Conservation (phyloP, 2,329 filamentous ascomycete species). For the Monilinia fructigena region DNA sequence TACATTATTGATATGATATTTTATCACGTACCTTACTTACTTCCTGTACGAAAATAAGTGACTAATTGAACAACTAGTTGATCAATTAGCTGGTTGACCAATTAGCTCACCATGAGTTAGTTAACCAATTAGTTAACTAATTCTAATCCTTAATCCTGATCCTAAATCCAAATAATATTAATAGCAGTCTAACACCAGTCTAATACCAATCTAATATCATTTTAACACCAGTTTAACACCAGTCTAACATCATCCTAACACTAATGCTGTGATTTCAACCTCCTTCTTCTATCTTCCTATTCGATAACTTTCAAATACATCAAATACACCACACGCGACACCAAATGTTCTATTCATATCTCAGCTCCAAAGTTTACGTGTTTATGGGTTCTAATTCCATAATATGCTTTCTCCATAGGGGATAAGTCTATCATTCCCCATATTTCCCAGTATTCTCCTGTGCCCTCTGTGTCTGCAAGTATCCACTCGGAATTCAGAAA, state of each 20-base stretch:
- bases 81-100: neutral
- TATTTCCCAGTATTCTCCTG: neutral
- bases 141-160: neutral
- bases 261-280: neutral
- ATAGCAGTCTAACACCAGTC: too few species aligned
- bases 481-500: constrained; percentile 4
- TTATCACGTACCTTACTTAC: constrained; percentile 12
- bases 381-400: neutral
- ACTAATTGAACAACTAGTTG: neutral
- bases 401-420: too few species aligned
- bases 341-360: neutral
- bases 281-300: neutral
- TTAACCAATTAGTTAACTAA: neutral
- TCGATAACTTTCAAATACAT: neutral
- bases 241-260: too few species aligned
- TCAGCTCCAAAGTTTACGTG: neutral
- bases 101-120: neutral
- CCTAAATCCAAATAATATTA: too few species aligned
- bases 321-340: neutral
- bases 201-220: too few species aligned
- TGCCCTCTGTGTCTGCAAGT: neutral
- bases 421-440: neutral
- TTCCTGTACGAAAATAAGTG: constrained; percentile 1
- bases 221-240: too few species aligned
- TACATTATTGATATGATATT: neutral